These are phyloP conservation scores for Prunella vulgaris DNA, from an alignment of 257 asterid genomes.

Conservation along the genomic window DNA sequence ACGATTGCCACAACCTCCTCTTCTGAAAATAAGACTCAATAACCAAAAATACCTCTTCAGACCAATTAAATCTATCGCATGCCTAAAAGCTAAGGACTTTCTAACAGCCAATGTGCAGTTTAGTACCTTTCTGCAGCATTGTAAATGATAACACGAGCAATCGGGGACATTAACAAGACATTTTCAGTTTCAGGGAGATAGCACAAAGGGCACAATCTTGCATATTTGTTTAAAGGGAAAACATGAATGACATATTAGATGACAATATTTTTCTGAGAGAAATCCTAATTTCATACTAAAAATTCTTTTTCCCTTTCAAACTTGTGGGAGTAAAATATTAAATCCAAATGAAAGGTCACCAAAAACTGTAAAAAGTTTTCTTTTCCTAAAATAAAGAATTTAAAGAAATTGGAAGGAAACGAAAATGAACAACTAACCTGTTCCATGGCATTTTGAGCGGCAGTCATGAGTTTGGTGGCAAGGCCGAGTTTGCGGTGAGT, in stretches of 20 bases:
- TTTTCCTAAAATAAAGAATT: too few relatives aligned
- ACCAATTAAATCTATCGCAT: not conserved
- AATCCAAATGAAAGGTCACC: not conserved
- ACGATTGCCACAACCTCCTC: not conserved
- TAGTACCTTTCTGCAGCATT: not conserved
- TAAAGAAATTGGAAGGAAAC: not conserved
- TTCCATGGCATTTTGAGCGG: conserved; percentile 98
- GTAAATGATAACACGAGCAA: not conserved
- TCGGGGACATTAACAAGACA: not conserved
- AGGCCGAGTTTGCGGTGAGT: conserved; percentile 95
- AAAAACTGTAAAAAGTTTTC: not conserved
- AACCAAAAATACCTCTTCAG: not conserved
- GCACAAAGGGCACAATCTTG: not conserved
- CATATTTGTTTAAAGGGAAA: not conserved
- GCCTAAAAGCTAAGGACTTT: not conserved
- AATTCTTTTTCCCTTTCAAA: not conserved
- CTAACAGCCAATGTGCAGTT: not conserved
- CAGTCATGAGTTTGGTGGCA: conserved; percentile 98
- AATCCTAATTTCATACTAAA: not conserved
- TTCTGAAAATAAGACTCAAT: not conserved
- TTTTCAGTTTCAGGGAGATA: not conserved
- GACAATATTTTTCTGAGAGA: not conserved
- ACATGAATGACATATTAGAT: not conserved
- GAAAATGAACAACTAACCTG: conserved; percentile 41
- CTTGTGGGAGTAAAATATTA: not conserved